Conservation (phyloP, 1,139 yeast genomes). For the Pichia sp. region DNA sequence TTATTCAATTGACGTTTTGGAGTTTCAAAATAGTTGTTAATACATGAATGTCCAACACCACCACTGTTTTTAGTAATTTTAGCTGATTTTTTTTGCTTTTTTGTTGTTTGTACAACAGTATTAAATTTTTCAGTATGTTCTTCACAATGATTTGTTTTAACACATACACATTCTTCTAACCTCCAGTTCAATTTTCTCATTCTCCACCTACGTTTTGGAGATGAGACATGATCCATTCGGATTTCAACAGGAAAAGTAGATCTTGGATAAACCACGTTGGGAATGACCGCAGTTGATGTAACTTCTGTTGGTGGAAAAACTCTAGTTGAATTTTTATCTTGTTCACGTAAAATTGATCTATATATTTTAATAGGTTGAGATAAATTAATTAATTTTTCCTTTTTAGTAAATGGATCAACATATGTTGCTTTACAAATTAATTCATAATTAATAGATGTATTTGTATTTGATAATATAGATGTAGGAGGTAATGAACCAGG, state of each 20-base stretch:
- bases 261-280: conserved; percentile 84
- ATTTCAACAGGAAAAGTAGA: conserved; percentile 79
- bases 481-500: conserved; percentile 93
- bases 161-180: conserved; percentile 72
- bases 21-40: conserved; percentile 25
- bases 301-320: conserved; percentile 95
- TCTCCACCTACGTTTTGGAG: conserved; percentile 69
- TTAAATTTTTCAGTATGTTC: conserved; percentile 47
- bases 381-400: conserved; percentile 35
- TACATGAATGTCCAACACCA: conserved; percentile 24
- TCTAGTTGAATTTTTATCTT: conserved; percentile 79
- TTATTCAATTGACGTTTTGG: conserved; percentile 20
- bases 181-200: conserved; percentile 88
- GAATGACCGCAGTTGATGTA: conserved; percentile 78
- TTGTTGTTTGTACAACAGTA: conserved; percentile 41
- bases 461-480: conserved; percentile 47
- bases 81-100: conserved; percentile 20
- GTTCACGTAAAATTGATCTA: conserved; percentile 73
- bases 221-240: conserved; percentile 70
- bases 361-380: conserved; percentile 68
- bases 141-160: conserved; percentile 53
- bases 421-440: conserved; percentile 53
- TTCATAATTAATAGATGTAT: conserved; percentile 62
- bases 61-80: conserved; percentile 27
- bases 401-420: conserved; percentile 20